These are phyloP conservation scores for Claviceps quebecensis DNA, from an alignment of 2,329 filamentous ascomycete species.

Conservation along the genomic window DNA sequence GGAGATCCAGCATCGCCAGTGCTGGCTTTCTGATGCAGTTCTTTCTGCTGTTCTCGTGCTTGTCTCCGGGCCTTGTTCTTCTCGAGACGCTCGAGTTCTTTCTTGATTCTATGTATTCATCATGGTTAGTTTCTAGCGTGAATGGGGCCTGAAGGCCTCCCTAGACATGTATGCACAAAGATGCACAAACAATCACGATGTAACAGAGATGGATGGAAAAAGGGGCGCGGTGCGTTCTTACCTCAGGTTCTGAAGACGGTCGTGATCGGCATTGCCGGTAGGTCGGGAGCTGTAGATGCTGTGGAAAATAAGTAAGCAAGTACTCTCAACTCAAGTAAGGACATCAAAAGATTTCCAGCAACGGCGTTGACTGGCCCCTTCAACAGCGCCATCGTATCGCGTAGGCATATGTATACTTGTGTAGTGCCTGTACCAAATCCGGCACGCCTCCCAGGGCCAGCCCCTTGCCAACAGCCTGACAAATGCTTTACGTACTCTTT, in stretches of 20 bases:
- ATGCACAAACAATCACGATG: too few species aligned
- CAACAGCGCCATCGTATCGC: slow-evolving; percentile 6
- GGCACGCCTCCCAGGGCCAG: slow-evolving; percentile 10
- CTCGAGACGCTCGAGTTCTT: slow-evolving; percentile 68
- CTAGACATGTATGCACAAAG: too few species aligned
- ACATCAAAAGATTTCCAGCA: slow-evolving; percentile 17
- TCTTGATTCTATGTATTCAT: slow-evolving; percentile 22
- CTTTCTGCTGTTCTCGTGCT: slow-evolving; percentile 82
- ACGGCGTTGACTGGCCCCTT: slow-evolving; percentile 12
- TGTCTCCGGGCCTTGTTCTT: slow-evolving; percentile 85
- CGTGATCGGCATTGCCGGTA: slow-evolving; percentile 36
- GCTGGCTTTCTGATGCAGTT: slow-evolving; percentile 34
- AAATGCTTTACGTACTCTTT: slow-evolving; percentile 47
- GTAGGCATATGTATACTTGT: slow-evolving; percentile 10
- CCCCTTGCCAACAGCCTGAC: slow-evolving; percentile 1
- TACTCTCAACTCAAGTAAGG: slow-evolving; percentile 19
- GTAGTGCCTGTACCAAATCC: slow-evolving; percentile 8
- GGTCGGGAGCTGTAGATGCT: slow-evolving; percentile 36
- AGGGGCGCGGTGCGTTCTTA: slow-evolving; percentile 10
- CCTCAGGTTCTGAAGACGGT: slow-evolving; percentile 32
- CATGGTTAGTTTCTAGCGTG: too few species aligned
- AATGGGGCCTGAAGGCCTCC: too few species aligned
- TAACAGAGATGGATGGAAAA: background rate
- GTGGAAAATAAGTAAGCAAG: slow-evolving; percentile 26
- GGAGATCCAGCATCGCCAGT: slow-evolving; percentile 36